Conservation (phyloP, 148 eudicot species). For the Cornus controversa region DNA sequence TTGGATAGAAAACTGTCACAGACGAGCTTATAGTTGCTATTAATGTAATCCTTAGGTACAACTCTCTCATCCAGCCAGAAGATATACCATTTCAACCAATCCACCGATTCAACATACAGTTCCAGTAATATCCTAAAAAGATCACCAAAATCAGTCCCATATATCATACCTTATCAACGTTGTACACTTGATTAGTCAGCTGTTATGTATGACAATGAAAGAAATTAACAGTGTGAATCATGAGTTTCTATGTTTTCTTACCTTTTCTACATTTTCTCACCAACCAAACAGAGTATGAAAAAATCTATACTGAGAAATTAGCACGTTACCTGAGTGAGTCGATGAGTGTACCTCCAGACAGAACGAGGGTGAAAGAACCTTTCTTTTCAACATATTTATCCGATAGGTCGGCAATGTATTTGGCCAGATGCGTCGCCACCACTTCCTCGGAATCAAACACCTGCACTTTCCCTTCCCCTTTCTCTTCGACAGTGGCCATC, state of each 20-base stretch:
- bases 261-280: neutral
- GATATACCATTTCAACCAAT: slow-evolving; percentile 89
- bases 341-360: slow-evolving; percentile 69
- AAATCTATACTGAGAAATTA: neutral
- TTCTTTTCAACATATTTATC: slow-evolving; percentile 34
- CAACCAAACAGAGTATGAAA: neutral
- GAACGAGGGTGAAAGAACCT: slow-evolving; percentile 53
- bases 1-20: slow-evolving; percentile 72
- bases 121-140: slow-evolving; percentile 69
- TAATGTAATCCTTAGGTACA: slow-evolving; percentile 72
- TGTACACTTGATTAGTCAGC: too few species aligned
- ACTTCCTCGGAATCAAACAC: slow-evolving; percentile 48
- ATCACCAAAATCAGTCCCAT: neutral
- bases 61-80: slow-evolving; percentile 97
- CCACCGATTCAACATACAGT: slow-evolving; percentile 57
- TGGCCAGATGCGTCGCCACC: slow-evolving; percentile 42
- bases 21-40: slow-evolving; percentile 85
- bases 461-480: slow-evolving; percentile 22
- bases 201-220: too few species aligned
- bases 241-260: neutral
- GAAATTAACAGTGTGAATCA: neutral
- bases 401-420: slow-evolving; percentile 51
- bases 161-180: too few species aligned
- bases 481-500: slow-evolving; percentile 27
- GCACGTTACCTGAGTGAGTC: slow-evolving; percentile 51